These are phyloP conservation scores for Acanthochlamys bracteata DNA, from an alignment of 106 monocot genomes.

Conservation along the genomic window DNA sequence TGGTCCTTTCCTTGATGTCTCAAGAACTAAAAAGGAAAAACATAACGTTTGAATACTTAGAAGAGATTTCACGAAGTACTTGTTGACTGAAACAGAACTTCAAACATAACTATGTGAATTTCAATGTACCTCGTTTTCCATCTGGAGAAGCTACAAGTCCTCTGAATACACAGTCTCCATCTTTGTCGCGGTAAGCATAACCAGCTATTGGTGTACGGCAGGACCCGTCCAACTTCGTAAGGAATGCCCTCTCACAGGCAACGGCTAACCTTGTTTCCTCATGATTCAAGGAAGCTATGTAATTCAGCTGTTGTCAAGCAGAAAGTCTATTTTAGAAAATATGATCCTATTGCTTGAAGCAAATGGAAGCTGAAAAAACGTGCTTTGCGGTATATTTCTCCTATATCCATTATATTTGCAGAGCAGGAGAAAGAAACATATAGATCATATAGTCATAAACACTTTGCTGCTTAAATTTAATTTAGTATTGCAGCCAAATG, in stretches of 20 bases:
- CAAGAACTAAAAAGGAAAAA: conserved; percentile 31
- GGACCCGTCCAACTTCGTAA: conserved; percentile 76
- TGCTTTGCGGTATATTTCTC: too few relatives aligned
- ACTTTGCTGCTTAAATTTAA: neutral
- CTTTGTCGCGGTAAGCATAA: conserved; percentile 58
- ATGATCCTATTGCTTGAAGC: too few relatives aligned
- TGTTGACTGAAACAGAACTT: too few relatives aligned
- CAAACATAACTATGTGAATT: neutral
- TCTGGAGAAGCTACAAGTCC: conserved; percentile 96
- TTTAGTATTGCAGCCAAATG: neutral
- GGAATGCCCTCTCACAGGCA: conserved; percentile 85
- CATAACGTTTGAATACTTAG: too few relatives aligned
- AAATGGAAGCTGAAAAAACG: too few relatives aligned
- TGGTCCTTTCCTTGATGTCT: conserved; percentile 41
- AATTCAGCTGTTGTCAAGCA: conserved; percentile 38
- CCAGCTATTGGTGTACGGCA: conserved; percentile 97
- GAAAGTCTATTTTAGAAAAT: neutral
- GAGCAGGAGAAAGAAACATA: too few relatives aligned
- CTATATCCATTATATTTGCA: too few relatives aligned
- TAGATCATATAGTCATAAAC: too few relatives aligned
- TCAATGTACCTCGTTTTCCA: conserved; percentile 67
- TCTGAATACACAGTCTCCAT: conserved; percentile 71
- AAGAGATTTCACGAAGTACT: too few relatives aligned
- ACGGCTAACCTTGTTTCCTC: conserved; percentile 76
- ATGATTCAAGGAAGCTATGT: conserved; percentile 62